These are phyloP conservation scores for Backusella psychrophila DNA, from an alignment of 192 early-diverging fungal genomes.

Conservation along the genomic window DNA sequence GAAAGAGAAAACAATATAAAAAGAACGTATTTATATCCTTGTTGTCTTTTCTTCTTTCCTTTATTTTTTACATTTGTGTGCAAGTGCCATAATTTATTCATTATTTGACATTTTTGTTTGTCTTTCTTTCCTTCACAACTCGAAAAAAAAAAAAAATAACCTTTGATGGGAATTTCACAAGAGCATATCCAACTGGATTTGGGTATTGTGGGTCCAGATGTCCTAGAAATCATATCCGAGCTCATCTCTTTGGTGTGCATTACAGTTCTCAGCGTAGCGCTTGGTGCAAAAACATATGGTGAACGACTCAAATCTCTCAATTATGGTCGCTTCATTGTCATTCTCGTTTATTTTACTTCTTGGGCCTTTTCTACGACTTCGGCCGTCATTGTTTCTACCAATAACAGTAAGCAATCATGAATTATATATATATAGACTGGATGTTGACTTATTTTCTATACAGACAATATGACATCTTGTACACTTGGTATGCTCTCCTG, in stretches of 20 bases:
- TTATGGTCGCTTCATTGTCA: slow-evolving; percentile 43
- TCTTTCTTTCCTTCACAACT: not conserved
- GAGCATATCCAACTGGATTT: not conserved
- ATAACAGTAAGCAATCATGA: slow-evolving; percentile 28
- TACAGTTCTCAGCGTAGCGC: slow-evolving; percentile 34
- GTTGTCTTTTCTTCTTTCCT: not conserved
- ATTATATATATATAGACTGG: not conserved
- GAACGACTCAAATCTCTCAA: slow-evolving; percentile 35
- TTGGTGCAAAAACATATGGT: slow-evolving; percentile 42
- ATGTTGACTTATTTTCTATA: not conserved
- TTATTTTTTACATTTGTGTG: not conserved
- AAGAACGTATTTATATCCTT: not conserved
- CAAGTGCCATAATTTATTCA: not conserved
- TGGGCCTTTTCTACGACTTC: slow-evolving; percentile 44
- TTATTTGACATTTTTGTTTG: not conserved
- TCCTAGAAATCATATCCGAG: slow-evolving; percentile 39
- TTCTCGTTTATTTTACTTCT: slow-evolving; percentile 39
- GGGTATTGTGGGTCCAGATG: slow-evolving; percentile 21
- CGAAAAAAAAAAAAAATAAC: not conserved
- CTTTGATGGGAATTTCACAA: not conserved
- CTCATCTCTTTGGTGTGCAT: slow-evolving; percentile 39
- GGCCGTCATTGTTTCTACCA: slow-evolving; percentile 41
- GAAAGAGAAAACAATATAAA: not conserved
- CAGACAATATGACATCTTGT: slow-evolving; percentile 40
- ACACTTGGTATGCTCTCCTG: slow-evolving; percentile 38